Conservation (phyloP, 371 early-diverging fungal species). For the Blastocladiella emersonii region DNA sequence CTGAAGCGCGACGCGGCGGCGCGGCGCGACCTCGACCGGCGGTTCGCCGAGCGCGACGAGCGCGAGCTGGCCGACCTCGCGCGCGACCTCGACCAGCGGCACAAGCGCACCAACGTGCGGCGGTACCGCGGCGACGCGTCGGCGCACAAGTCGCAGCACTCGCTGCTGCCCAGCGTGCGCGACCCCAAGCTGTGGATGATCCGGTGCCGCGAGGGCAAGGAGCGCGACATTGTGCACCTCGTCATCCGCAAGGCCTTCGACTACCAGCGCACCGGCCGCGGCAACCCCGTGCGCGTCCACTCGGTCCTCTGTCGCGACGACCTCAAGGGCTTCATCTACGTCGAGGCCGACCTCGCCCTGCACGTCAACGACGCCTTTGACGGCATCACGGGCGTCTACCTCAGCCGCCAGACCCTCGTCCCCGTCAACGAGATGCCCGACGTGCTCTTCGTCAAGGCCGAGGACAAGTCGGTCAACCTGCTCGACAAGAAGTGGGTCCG, state of each 20-base stretch:
- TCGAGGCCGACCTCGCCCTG: slow-evolving; percentile 79
- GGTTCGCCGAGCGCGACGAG: slow-evolving; percentile 47
- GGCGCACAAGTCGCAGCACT: slow-evolving; percentile 58
- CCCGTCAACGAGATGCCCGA: slow-evolving; percentile 94
- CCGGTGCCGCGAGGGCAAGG: slow-evolving; percentile 76
- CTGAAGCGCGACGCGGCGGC: slow-evolving; percentile 19
- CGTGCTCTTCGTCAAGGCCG: slow-evolving; percentile 62
- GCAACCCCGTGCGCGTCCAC: slow-evolving; percentile 48
- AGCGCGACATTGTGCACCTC: slow-evolving; percentile 67
- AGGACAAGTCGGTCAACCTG: slow-evolving; percentile 10
- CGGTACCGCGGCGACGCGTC: slow-evolving; percentile 32
- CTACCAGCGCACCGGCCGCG: slow-evolving; percentile 38
- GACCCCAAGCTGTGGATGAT: slow-evolving; percentile 93
- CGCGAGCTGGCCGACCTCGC: slow-evolving; percentile 77
- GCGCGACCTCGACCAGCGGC: slow-evolving; percentile 56
- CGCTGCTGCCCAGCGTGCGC: slow-evolving; percentile 71
- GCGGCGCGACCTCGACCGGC: slow-evolving; percentile 51
- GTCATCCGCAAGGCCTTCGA: slow-evolving; percentile 61
- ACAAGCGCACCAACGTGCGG: slow-evolving; percentile 35
- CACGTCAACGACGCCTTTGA: slow-evolving; percentile 68
- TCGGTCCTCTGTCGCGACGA: slow-evolving; percentile 81
- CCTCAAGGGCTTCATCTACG: slow-evolving; percentile 87
- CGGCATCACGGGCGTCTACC: slow-evolving; percentile 58
- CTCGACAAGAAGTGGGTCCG: slow-evolving; percentile 67
- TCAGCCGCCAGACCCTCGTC: slow-evolving; percentile 65